phyloP scores from a whole-genome alignment of 192 early-diverging fungal species.

The Oehlia diaphana region DNA sequence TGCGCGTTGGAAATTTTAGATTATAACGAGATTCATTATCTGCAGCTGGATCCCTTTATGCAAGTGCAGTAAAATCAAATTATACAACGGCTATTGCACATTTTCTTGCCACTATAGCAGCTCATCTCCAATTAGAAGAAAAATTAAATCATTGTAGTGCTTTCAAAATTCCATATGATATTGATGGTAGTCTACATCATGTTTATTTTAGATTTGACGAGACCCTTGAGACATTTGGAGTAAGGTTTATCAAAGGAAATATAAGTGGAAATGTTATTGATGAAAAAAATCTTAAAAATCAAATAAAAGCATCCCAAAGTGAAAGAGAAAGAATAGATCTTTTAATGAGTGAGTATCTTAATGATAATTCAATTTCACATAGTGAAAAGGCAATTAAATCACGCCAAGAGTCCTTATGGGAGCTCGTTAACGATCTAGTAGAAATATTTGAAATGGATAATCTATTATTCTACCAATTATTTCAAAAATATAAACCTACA shows the following conservation, averaged over 20 bases:
- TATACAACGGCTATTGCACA: too few relatives aligned
- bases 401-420: neutral
- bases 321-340: neutral
- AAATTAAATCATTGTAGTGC: too few relatives aligned
- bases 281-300: constrained; percentile 7
- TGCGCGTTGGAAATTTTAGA: neutral
- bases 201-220: too few relatives aligned
- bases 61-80: neutral
- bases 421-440: neutral
- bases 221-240: too few relatives aligned
- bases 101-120: too few relatives aligned
- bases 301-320: neutral
- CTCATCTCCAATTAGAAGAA: too few relatives aligned
- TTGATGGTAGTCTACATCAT: neutral
- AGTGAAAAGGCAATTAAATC: neutral
- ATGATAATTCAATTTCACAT: neutral
- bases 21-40: too few relatives aligned
- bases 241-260: too few relatives aligned
- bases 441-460: neutral
- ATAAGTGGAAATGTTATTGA: neutral
- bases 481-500: neutral
- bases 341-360: too few relatives aligned
- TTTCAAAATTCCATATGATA: neutral
- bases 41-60: too few relatives aligned
- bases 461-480: neutral